Evolutionary conservation across 257 asterid genomes (phyloP), one percentile per base, ranked within the genome.

Genomic region (Salvia splendens): DNA sequence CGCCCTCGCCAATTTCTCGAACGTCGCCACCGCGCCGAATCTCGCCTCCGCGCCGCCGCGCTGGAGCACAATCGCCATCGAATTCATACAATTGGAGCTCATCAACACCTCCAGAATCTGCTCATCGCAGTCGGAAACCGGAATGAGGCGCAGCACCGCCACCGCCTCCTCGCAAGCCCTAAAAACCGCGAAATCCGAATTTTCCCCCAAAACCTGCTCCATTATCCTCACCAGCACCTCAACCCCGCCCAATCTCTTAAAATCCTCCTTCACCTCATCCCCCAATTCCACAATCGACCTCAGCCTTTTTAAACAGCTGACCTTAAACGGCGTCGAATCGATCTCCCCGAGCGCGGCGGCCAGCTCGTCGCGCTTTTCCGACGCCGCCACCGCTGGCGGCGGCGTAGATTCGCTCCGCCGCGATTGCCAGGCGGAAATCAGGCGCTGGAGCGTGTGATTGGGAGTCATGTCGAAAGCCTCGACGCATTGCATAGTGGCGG

Each of bases 81-180:
- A 72, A 24, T 84, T 86, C 79, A 83, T 70, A 56, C 84, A 86
- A 2, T 84, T 82, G 0, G 85, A 80, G 32, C 72, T 80, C 81
- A 82, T 78, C 68, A 89, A 5, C n/a, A 80, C 52, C 53, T 70
- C 66, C 4, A 84, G 17, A 0, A 79, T 60, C 5, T 36, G 60
- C 15, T 84, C 83, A 0, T 82, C 89, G 11, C 79, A 88, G 12
- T 71, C 86, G 0, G 70, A 30, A 5, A 79, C 43, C 8, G 86
- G 85, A 12, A 89, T 68, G 24, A 68, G 74, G 2, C 79, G 69
- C 47, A 92, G 60, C 4, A 87, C 78, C 6, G 83, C 82, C 2
- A 86, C 65, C 0, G 98, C 97, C 74, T 92, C 98, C 53, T 92
- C 98, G 46, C 94, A 86, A 2, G 89, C 94, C 55, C 93, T 71